Conservation (phyloP, 2,329 filamentous ascomycete genomes). For the Fusarium nematophilum region DNA sequence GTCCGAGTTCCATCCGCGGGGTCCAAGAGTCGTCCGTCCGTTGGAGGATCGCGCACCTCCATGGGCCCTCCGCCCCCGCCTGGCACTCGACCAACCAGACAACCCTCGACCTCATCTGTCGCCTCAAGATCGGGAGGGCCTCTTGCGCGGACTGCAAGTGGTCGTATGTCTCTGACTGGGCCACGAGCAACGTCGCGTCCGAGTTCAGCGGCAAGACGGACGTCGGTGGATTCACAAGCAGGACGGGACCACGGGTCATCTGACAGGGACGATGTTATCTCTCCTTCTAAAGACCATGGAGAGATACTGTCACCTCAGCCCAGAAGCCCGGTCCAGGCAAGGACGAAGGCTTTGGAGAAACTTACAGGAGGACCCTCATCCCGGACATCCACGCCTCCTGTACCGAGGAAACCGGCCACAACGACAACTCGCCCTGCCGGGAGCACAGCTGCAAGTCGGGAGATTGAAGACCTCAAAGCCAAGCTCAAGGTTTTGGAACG, state of each 20-base stretch:
- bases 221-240: slow-evolving; percentile 60
- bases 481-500: slow-evolving; percentile 90
- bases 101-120: slow-evolving; percentile 57
- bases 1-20: slow-evolving; percentile 57
- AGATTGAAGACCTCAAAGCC: slow-evolving; percentile 88
- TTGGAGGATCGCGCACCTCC: slow-evolving; percentile 67
- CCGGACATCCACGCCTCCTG: slow-evolving; percentile 46
- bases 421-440: slow-evolving; percentile 51
- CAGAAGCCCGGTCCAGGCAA: slow-evolving; percentile 62
- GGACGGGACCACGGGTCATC: slow-evolving; percentile 54
- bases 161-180: slow-evolving; percentile 53
- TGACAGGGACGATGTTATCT: slow-evolving; percentile 50
- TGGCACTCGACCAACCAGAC: slow-evolving; percentile 55
- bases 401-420: slow-evolving; percentile 45
- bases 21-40: slow-evolving; percentile 65
- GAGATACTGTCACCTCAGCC: slow-evolving; percentile 62
- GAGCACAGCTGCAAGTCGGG: slow-evolving; percentile 66
- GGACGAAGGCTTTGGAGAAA: slow-evolving; percentile 64
- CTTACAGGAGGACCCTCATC: slow-evolving; percentile 56
- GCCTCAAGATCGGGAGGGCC: slow-evolving; percentile 48
- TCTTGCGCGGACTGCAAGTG: slow-evolving; percentile 53
- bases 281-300: slow-evolving; percentile 63
- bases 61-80: slow-evolving; percentile 74
- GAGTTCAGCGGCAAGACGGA: slow-evolving; percentile 52
- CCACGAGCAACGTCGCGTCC: slow-evolving; percentile 53